Evolutionary conservation across 1,284 basidiomycete genomes (phyloP).

Genomic region (Meira miltonrushii): DNA sequence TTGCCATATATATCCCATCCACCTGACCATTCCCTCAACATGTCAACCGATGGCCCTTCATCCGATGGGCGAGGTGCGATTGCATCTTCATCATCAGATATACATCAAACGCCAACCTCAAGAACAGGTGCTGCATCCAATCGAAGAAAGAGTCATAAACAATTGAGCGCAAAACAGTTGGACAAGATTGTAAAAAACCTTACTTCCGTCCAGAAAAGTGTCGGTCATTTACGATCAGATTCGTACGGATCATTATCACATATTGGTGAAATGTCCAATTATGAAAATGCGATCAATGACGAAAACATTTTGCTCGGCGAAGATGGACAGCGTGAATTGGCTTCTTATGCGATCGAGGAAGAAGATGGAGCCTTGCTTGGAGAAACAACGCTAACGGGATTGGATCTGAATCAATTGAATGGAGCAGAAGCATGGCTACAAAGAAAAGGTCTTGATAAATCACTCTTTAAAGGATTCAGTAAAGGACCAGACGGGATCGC

Average conservation of each 20-base stretch:
- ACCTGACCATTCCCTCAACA: not conserved
- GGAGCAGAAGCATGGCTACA: constrained; percentile 31
- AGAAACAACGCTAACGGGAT: not conserved
- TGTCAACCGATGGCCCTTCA: not conserved
- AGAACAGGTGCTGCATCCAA: not conserved
- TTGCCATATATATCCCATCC: too few relatives aligned
- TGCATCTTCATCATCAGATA: not conserved
- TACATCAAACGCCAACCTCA: not conserved
- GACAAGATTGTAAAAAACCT: constrained; percentile 40
- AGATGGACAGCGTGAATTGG: constrained; percentile 21
- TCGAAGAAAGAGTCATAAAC: constrained; percentile 9
- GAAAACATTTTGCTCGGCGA: constrained; percentile 22
- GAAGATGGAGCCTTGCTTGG: not conserved
- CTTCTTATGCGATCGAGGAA: constrained; percentile 13
- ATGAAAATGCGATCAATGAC: not conserved
- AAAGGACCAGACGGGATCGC: constrained; percentile 38
- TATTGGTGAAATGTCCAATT: constrained; percentile 4
- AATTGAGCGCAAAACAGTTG: constrained; percentile 39
- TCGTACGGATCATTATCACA: constrained; percentile 19
- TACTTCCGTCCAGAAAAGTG: constrained; percentile 23
- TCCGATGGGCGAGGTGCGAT: not conserved
- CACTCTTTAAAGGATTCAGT: constrained; percentile 27
- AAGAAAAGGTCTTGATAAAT: constrained; percentile 22
- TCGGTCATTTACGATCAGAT: constrained; percentile 19
- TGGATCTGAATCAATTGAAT: constrained; percentile 3